phyloP scores from a whole-genome alignment of 2,329 filamentous ascomycete species.

The Purpureocillium takamizusanense region DNA sequence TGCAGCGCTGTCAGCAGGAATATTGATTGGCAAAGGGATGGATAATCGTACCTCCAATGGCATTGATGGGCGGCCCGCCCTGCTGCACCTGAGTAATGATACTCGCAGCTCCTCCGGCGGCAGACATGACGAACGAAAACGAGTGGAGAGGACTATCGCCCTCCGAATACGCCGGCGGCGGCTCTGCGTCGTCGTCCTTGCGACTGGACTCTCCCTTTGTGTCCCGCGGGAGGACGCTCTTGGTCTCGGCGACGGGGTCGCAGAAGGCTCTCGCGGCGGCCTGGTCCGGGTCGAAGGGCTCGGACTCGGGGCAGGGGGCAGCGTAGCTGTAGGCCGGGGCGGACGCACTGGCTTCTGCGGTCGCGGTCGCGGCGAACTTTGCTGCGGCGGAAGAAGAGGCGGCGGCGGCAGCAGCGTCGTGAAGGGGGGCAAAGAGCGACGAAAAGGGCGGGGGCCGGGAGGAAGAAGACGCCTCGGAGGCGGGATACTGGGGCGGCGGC shows the following conservation, averaged over 20 bases:
- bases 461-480: slow-evolving; percentile 42
- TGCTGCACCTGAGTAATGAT: slow-evolving; percentile 99
- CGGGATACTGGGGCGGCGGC: slow-evolving; percentile 52
- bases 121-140: slow-evolving; percentile 96
- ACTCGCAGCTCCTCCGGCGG: slow-evolving; percentile 91
- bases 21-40: not conserved
- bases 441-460: slow-evolving; percentile 51
- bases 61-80: slow-evolving; percentile 79
- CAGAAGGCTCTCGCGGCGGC: slow-evolving; percentile 30
- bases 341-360: slow-evolving; percentile 21
- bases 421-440: slow-evolving; percentile 42
- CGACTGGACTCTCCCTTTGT: slow-evolving; percentile 66
- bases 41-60: slow-evolving; percentile 63
- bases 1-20: slow-evolving; percentile 18
- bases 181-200: slow-evolving; percentile 79
- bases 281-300: slow-evolving; percentile 26
- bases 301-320: slow-evolving; percentile 26
- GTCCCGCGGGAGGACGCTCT: slow-evolving; percentile 74
- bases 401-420: slow-evolving; percentile 25
- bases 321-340: slow-evolving; percentile 43
- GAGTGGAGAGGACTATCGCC: slow-evolving; percentile 84
- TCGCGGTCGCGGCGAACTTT: slow-evolving; percentile 19
- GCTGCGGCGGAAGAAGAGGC: slow-evolving; percentile 1
- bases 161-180: slow-evolving; percentile 92
- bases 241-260: slow-evolving; percentile 62